Evolutionary conservation across 768 basidiomycete genomes (phyloP).

Genomic region (Thelephora ganbajun): DNA sequence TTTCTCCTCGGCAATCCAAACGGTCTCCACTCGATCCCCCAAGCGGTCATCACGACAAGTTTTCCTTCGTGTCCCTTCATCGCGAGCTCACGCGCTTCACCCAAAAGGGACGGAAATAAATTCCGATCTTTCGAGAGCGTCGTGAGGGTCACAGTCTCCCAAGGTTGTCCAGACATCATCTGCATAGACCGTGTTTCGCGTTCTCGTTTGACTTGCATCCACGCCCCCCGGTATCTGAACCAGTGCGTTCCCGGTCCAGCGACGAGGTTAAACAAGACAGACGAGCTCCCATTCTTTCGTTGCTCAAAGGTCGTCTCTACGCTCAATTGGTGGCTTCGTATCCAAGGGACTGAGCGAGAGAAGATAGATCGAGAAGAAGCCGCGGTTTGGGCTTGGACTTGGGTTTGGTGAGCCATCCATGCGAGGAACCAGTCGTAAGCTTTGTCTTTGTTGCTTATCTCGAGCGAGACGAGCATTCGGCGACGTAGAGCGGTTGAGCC

Average conservation of each 20-base stretch:
- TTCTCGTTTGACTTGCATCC: conserved; percentile 97
- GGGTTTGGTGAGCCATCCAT: conserved; percentile 79
- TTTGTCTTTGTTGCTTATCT: conserved; percentile 91
- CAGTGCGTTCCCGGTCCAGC: conserved; percentile 93
- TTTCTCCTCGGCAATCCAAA: conserved; percentile 87
- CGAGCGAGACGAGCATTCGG: conserved; percentile 85
- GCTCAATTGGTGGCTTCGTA: conserved; percentile 82
- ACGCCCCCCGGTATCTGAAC: conserved; percentile 79
- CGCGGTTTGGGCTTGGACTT: conserved; percentile 16
- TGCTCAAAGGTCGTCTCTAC: conserved; percentile 89
- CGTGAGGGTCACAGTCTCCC: conserved; percentile 94
- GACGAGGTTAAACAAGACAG: conserved; percentile 83
- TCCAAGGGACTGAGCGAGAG: conserved; percentile 25
- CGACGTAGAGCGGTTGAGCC: conserved; percentile 69
- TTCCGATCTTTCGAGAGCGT: conserved; percentile 77
- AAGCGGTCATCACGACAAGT: conserved; percentile 90
- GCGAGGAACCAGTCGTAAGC: conserved; percentile 94
- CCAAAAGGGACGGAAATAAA: conserved; percentile 67
- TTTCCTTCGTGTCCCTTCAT: conserved; percentile 82
- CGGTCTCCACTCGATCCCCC: conserved; percentile 93
- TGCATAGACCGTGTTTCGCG: conserved; percentile 88
- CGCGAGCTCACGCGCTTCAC: conserved; percentile 84
- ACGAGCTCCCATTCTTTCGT: conserved; percentile 80
- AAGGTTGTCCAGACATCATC: conserved; percentile 81
- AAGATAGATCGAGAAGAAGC: conserved; percentile 12